Base-by-base conservation (phyloP, 176 grass and related monocot species). In the Bonia amplexicaulis region DNA sequence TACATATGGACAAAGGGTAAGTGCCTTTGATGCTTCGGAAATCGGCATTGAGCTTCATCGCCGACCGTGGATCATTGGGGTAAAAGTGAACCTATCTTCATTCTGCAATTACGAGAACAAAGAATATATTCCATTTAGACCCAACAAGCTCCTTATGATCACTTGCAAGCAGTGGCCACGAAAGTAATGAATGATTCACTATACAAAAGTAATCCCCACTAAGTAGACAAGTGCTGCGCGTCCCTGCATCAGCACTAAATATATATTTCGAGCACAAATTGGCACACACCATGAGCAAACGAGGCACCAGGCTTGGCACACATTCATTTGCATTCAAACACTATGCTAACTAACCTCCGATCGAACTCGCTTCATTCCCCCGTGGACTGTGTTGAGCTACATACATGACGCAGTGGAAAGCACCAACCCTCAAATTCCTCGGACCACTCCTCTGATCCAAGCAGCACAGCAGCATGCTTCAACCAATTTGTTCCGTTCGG, bases 1-100 rank as follows among this genome's bases (percentile, higher is more conserved):
- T 66, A 22, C 2, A 51, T 48, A 49, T 86, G 6, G 53, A 22
- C 51, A 91, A 52, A 80, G 37, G 0, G 0, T 40, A 33, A 46
- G 59, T 91, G 95, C 95, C 91, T 98, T 95, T 98, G 66, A 98
- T 98, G 77, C 53, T 95, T 37, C 59, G 79, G 83, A 98, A 95
- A 68, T 98, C 91, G 2, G 93, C 93, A 70, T 89, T 95, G 74
- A 98, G 71, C 80, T 95, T 98, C 96, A 95, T 98, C 12, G 86
- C 80, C 1, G 96, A 98, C n/a, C 89, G 78, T 0, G 89, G 93
- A 89, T 98, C 96, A 78, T 89, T 85, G 17, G 96, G 26, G 79
- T 79, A 69, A 98, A 98, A 57, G 73, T 66, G 62, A 98, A 87
- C 40, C 76, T 93, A 69, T 98, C 96, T 23, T 95, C 93, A 11